Conservation (phyloP, 2,329 filamentous ascomycete genomes). For the Pyricularia grisea region DNA sequence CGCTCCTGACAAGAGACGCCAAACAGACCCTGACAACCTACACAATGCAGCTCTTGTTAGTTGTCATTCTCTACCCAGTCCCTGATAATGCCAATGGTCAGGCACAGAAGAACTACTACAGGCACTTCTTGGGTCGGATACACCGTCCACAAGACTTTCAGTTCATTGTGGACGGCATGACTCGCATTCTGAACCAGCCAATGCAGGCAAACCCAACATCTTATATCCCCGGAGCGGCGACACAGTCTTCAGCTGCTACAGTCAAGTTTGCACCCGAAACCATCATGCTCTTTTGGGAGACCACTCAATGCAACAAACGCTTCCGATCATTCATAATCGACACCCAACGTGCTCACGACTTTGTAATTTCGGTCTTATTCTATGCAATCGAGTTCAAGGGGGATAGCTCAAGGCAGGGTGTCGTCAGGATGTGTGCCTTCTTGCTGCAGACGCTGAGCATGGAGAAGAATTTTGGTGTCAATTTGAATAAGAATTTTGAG, state of each 20-base stretch:
- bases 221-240: conserved; percentile 78
- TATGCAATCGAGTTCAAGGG: conserved; percentile 85
- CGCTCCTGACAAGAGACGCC: conserved; percentile 82
- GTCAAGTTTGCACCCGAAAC: conserved; percentile 84
- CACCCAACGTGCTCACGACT: conserved; percentile 86
- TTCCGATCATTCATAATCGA: conserved; percentile 97
- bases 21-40: conserved; percentile 89
- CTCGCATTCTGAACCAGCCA: conserved; percentile 82
- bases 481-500: conserved; percentile 81
- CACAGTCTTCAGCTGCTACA: conserved; percentile 36
- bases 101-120: conserved; percentile 73
- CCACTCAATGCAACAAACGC: conserved; percentile 92
- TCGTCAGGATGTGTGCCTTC: conserved; percentile 97
- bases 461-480: conserved; percentile 81
- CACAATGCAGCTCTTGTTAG: conserved; percentile 81
- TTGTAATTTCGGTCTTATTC: conserved; percentile 81
- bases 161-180: conserved; percentile 93
- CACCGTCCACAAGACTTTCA: conserved; percentile 96
- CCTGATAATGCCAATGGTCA: conserved; percentile 50
- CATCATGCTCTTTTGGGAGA: conserved; percentile 96
- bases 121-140: conserved; percentile 81
- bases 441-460: conserved; percentile 90
- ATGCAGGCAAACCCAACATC: conserved; percentile 72
- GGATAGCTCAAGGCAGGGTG: conserved; percentile 79
- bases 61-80: conserved; percentile 77